These are phyloP conservation scores for Debaryomyces hansenii DNA, from an alignment of 805 yeast genomes.

Conservation along the genomic window DNA sequence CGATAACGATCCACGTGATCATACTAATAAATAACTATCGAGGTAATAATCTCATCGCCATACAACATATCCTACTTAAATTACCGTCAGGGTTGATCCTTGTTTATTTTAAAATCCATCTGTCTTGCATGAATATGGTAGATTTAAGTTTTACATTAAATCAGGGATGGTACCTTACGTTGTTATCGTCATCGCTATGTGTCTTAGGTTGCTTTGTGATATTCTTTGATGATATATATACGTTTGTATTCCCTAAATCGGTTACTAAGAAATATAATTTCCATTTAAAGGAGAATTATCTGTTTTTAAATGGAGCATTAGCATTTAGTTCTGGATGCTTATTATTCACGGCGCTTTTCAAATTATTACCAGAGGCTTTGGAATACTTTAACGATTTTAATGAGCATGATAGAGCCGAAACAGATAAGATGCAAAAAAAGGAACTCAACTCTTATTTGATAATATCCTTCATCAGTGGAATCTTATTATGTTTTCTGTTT, in stretches of 20 bases:
- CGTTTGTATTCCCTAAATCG: constrained; percentile 37
- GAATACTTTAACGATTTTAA: constrained; percentile 41
- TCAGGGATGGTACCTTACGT: constrained; percentile 67
- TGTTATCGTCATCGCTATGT: constrained; percentile 69
- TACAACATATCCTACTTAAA: too few species aligned
- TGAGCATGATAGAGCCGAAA: background rate
- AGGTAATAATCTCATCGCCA: background rate
- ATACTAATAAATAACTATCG: background rate
- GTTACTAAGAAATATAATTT: constrained; percentile 45
- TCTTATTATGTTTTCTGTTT: constrained; percentile 54
- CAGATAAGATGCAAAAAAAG: constrained; percentile 4
- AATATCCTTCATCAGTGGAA: constrained; percentile 57
- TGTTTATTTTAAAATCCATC: too few species aligned
- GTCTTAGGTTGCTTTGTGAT: constrained; percentile 70
- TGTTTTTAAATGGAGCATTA: constrained; percentile 70
- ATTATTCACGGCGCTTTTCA: constrained; percentile 72
- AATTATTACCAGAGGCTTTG: constrained; percentile 69
- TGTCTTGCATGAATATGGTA: background rate
- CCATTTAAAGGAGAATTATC: constrained; percentile 56
- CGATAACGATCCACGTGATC: background rate
- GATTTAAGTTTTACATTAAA: background rate
- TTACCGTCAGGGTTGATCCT: too few species aligned
- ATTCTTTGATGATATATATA: constrained; percentile 56
- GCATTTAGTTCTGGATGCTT: constrained; percentile 83
- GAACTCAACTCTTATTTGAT: constrained; percentile 31